Percentiles rank a stretch among this genome's conserved stretches.
Conservation (phyloP, 441 rosid species). For the Caryocar brasiliense region DNA sequence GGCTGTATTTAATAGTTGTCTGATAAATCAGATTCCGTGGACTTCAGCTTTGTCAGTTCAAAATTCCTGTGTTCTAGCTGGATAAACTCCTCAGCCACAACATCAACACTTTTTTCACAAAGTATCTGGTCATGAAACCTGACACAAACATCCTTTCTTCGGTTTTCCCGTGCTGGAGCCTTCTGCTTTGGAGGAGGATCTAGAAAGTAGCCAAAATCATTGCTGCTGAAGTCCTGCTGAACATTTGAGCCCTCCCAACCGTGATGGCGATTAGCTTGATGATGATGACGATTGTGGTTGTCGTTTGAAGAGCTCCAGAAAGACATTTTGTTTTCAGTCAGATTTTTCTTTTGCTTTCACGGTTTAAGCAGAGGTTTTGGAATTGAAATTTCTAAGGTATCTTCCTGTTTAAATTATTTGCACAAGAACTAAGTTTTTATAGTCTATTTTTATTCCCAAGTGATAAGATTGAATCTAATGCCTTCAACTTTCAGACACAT, state of each 20-base stretch:
- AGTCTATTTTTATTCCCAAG: constrained; percentile 1
- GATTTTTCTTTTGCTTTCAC: neutral
- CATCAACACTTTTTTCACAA: constrained; percentile 27
- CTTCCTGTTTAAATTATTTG: neutral
- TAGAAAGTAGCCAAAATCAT: neutral
- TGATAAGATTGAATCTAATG: constrained; percentile 31
- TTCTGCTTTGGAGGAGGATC: neutral
- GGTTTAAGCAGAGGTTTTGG: neutral
- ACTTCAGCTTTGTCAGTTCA: constrained; percentile 12
- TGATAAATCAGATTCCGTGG: constrained; percentile 2
- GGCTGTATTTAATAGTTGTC: neutral
- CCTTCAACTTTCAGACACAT: constrained; percentile 6
- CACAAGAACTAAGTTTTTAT: constrained; percentile 9
- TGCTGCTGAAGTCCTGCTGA: neutral
- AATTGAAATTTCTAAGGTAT: neutral
- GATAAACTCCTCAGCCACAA: constrained; percentile 56
- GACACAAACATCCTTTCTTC: neutral
- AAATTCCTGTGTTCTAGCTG: constrained; percentile 45
- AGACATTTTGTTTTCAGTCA: constrained; percentile 13
- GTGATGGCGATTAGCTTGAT: neutral
- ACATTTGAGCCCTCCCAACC: constrained; percentile 3
- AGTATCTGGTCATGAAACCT: neutral
- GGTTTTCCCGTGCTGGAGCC: neutral
- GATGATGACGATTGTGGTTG: constrained; percentile 4
- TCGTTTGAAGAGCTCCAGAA: neutral